A percentile compares a stretch with the other conserved stretches of the same genome.
Evolutionary conservation across 1,284 basidiomycete species (phyloP).

Genomic region (Ustilago curta): DNA sequence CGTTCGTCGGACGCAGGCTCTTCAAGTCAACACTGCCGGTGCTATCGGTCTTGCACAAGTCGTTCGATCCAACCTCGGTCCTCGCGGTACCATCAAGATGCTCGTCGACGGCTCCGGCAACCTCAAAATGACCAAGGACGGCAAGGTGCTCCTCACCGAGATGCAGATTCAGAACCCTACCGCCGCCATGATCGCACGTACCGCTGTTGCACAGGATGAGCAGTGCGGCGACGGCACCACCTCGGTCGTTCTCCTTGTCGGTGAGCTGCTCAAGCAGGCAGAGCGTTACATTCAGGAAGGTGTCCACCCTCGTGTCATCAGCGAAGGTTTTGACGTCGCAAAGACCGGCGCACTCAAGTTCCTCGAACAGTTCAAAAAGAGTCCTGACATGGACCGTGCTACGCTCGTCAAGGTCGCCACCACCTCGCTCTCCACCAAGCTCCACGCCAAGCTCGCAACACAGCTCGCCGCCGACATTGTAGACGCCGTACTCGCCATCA

Average conservation of each 20-base stretch:
- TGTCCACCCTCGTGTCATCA: constrained; percentile 96
- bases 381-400: constrained; percentile 81
- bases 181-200: constrained; percentile 98
- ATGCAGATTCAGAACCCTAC: constrained; percentile 99
- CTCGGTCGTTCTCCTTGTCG: constrained; percentile 94
- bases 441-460: constrained; percentile 84
- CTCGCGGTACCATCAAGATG: constrained; percentile 87
- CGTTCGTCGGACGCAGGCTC: constrained; percentile 87
- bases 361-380: constrained; percentile 87
- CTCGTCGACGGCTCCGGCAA: constrained; percentile 98
- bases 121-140: constrained; percentile 99
- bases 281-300: constrained; percentile 98
- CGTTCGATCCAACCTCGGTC: constrained; percentile 95
- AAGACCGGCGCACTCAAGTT: constrained; percentile 97
- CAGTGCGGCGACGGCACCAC: constrained; percentile 99
- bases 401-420: constrained; percentile 92
- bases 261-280: constrained; percentile 96
- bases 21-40: constrained; percentile 85
- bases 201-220: constrained; percentile 97
- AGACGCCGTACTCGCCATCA: constrained; percentile 92
- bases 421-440: constrained; percentile 94
- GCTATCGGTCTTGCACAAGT: constrained; percentile 98
- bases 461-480: constrained; percentile 92
- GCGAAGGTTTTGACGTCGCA: constrained; percentile 93
- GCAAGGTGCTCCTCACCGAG: constrained; percentile 97